Base-by-base conservation (phyloP, 306 rosid genomes). In the Prinsepia uniflora region DNA sequence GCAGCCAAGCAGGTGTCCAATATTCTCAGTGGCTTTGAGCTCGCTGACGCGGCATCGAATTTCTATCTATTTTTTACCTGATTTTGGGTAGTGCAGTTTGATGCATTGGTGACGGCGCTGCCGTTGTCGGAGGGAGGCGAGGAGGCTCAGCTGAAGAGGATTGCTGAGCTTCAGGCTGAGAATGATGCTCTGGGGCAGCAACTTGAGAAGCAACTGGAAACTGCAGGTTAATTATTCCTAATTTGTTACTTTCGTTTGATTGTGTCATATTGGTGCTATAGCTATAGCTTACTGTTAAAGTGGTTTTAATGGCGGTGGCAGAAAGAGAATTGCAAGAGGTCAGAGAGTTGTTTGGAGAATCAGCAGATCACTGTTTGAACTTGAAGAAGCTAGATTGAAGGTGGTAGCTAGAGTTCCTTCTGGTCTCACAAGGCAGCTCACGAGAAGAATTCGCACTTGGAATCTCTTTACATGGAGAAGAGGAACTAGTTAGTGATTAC, bases 261-360 rank as follows among this genome's bases (percentile, higher is more conserved):
- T 18, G 49, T 52, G 15, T 52, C 5, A n/a, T 52, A 30, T 17
- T 52, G 10, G 17, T 47, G 3, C 36, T 30, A 30, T 2, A 1
- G 36, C 36, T 30, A 30, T 30, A 30, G 36, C 36, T 30, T 30
- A 30, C 36, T 53, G 12, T 8, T 11, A 7, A 9, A 7, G 58
- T 53, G 58, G 30, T 18, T 53, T 64, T 64, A 30, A 30, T 50
- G 42, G 20, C 41, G 63, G 53, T 67, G 42, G 55, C 74, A 70
- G 74, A 43, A 65, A 70, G 74, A 10, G 74, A 70, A 56, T 58
- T 70, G 44, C 44, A 70, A 43, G 74, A 70, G 74, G 74, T 70
- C 30, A 22, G 65, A 22, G 65, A 56, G 56, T 57, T 70, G 53
- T 70, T 70, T 70, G 74, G 55, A 10, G 50, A 70, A 70, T 54